These are phyloP conservation scores for Candida yuanshanica DNA, from an alignment of 805 yeast genomes.

Conservation along the genomic window DNA sequence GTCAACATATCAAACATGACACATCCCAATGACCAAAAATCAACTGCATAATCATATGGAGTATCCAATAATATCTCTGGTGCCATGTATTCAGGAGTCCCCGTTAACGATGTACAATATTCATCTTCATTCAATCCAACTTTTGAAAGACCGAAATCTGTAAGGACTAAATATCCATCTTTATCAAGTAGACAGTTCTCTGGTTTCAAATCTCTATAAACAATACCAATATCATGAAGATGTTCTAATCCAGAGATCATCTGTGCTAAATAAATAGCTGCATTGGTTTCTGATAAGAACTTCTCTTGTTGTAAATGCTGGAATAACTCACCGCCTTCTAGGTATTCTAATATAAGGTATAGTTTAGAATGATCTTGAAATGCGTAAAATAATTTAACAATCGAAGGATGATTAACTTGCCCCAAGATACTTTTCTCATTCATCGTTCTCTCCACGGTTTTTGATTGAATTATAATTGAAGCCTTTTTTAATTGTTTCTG, in stretches of 20 bases:
- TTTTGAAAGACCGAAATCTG: constrained; percentile 94
- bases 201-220: constrained; percentile 93
- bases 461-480: constrained; percentile 53
- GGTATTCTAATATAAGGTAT: constrained; percentile 70
- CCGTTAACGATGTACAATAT: constrained; percentile 75
- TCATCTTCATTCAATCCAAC: constrained; percentile 50
- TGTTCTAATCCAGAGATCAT: constrained; percentile 88
- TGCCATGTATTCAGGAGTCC: constrained; percentile 84
- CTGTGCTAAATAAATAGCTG: constrained; percentile 93
- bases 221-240: constrained; percentile 89
- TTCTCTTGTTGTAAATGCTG: constrained; percentile 97
- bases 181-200: constrained; percentile 92
- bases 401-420: constrained; percentile 70
- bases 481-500: constrained; percentile 85
- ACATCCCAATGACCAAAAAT: constrained; percentile 91
- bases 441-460: constrained; percentile 68
- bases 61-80: constrained; percentile 82
- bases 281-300: constrained; percentile 82
- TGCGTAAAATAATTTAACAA: constrained; percentile 77
- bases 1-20: constrained; percentile 73
- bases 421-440: constrained; percentile 72
- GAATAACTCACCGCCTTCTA: constrained; percentile 87
- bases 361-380: constrained; percentile 75
- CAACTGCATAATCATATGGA: constrained; percentile 73
- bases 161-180: constrained; percentile 89